Base-by-base conservation (phyloP, 176 grass and related monocot species). In the Saccharum spontaneum region DNA sequence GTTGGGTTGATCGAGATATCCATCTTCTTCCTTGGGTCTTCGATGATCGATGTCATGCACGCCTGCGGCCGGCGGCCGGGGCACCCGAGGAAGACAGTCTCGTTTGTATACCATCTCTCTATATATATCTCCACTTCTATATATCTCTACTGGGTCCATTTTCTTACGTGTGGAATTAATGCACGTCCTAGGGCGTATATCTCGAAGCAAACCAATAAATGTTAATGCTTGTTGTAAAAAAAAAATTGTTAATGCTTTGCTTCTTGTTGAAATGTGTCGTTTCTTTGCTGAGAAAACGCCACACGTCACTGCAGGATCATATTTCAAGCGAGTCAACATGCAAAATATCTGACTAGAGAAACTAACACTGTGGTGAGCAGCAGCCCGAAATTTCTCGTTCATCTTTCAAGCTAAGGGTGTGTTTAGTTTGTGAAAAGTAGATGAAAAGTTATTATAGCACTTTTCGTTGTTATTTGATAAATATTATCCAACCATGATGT, bases 1-100 rank as follows among this genome's bases (percentile, higher is more conserved):
- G 15, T 23, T 66, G 30, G 36, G 59, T 23, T 34, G 45, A 74
- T 57, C 26, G 69, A 70, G 4, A 11, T 52, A n/a, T 43, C 24
- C 2, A 87, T 76, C 61, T 76, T 46, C 71, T 61, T 66, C 37
- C 14, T 46, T 41, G 48, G 46, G 84, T 80, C 68, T 73, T 50
- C 44, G 44, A 40, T 24, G 26, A 65, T 66, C 44, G 26, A 65
- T 66, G 44, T 75, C 77, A 73, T 45, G 52, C 68, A 77, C 52
- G 55, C 39, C 20, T 20, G 45, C 33, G 59, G n/a, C 74, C 33
- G 59, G n/a, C 74, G 33, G 18, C 46, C 73, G 45, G 15, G 14
- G 77, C 11, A 74, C 48, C 68, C 43, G 30, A 80, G 59, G 69
- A 80, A 86, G 20, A 17, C 41, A 54, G n/a, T 52, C 50, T 80